Evolutionary conservation across 176 grass and related monocot genomes (phyloP).

Genomic region (Dactylis glomerata): DNA sequence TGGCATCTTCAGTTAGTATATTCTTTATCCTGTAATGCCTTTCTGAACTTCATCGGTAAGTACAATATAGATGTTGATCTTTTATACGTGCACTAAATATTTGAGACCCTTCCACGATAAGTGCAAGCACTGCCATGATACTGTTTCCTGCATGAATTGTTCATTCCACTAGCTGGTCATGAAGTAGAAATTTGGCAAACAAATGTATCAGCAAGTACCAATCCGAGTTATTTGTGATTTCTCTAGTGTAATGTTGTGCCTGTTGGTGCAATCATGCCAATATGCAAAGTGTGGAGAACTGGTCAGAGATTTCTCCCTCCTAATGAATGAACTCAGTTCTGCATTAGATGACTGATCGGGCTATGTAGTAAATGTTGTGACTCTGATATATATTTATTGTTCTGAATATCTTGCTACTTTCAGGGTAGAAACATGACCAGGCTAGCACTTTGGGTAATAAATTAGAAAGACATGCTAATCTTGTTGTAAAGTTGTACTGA

Average conservation of each 20-base stretch:
- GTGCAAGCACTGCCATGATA: not conserved
- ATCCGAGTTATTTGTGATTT: not conserved
- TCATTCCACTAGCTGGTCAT: not conserved
- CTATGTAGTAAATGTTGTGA: not conserved
- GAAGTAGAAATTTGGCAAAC: not conserved
- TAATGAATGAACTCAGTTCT: not conserved
- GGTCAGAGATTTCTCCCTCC: not conserved
- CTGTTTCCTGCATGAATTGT: conserved; percentile 11
- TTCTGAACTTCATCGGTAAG: not conserved
- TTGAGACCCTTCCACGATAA: not conserved
- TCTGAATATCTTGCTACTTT: conserved; percentile 30
- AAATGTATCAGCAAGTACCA: not conserved
- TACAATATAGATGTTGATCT: not conserved
- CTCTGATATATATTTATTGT: not conserved
- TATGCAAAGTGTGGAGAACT: not conserved
- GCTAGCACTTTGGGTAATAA: not conserved
- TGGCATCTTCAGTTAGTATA: not conserved
- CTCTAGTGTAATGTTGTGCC: not conserved
- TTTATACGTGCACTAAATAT: not conserved
- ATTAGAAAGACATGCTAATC: not conserved
- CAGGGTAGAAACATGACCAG: not conserved
- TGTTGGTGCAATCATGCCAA: not conserved
- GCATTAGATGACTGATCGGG: not conserved
- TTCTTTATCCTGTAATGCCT: not conserved
- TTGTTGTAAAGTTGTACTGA: not conserved